These are phyloP conservation scores for Apiotrichum mycotoxinovorans DNA, from an alignment of 1,284 basidiomycete genomes.

Conservation along the genomic window DNA sequence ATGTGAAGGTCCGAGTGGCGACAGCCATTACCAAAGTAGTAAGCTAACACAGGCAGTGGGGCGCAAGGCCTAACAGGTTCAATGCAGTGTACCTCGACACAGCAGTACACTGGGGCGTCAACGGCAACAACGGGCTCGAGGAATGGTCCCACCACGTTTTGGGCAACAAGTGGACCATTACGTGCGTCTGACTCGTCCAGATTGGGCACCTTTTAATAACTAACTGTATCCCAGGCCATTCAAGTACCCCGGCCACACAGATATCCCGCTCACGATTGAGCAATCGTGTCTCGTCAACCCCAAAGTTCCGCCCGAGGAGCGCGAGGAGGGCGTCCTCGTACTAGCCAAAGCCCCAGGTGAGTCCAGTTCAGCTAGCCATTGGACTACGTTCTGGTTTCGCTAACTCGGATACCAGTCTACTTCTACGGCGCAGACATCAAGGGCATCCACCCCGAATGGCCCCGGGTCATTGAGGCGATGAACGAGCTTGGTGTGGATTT, in stretches of 20 bases:
- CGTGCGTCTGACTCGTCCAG: conserved; percentile 21
- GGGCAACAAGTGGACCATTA: conserved; percentile 43
- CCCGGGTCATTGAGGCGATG: background rate
- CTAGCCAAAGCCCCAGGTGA: conserved; percentile 31
- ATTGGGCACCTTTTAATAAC: no score
- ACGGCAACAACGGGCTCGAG: background rate
- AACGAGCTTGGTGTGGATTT: conserved; percentile 23
- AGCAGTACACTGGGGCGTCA: background rate
- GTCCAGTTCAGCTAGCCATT: background rate
- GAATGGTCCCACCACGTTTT: conserved; percentile 41
- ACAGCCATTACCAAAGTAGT: no score
- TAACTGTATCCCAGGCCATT: conserved; percentile 35
- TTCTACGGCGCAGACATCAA: background rate
- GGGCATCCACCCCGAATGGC: background rate
- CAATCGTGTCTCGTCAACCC: conserved; percentile 31
- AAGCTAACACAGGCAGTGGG: conserved; percentile 11
- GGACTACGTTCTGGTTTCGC: no score
- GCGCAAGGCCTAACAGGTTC: conserved; percentile 2
- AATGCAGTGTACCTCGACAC: conserved; percentile 15
- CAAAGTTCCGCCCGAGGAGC: conserved; percentile 25
- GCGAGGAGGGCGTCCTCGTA: conserved; percentile 37
- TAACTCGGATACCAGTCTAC: no score
- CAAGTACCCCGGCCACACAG: conserved; percentile 30
- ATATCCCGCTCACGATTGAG: conserved; percentile 43
- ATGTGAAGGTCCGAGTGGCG: background rate